A percentile compares a stretch with the other conserved stretches of the same genome.
These are phyloP conservation scores for Microcyclospora pomicola DNA, from an alignment of 2,329 filamentous ascomycete species.

Conservation along the genomic window DNA sequence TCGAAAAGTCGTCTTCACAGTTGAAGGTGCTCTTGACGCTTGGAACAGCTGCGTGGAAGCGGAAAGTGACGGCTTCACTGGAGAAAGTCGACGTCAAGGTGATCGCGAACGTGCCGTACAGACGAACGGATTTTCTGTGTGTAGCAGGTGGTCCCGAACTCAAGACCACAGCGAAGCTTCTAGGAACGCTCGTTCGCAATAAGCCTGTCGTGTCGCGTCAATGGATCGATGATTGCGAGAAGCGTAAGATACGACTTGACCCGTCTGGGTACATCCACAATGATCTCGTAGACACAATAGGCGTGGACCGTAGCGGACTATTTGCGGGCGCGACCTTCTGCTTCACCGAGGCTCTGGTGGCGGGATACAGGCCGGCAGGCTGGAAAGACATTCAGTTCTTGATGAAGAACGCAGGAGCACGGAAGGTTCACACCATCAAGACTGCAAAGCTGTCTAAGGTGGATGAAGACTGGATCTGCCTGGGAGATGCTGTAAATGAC, in stretches of 20 bases:
- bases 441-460: constrained; percentile 12
- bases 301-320: constrained; percentile 27
- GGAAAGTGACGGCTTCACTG: too few relatives aligned
- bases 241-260: constrained; percentile 24
- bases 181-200: too few relatives aligned
- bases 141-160: too few relatives aligned
- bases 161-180: too few relatives aligned
- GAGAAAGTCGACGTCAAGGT: too few relatives aligned
- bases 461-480: constrained; percentile 19
- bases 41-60: too few relatives aligned
- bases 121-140: too few relatives aligned
- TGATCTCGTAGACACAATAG: constrained; percentile 15
- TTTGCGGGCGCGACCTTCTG: constrained; percentile 38
- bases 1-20: too few relatives aligned
- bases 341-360: constrained; percentile 28
- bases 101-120: too few relatives aligned
- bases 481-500: constrained; percentile 25
- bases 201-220: too few relatives aligned
- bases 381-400: constrained; percentile 29
- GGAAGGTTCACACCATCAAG: constrained; percentile 12
- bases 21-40: too few relatives aligned
- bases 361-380: constrained; percentile 18
- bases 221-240: constrained; percentile 27
- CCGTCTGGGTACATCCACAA: constrained; percentile 21
- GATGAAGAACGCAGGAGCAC: constrained; percentile 26